A percentile compares a stretch with the other conserved stretches of the same genome.
phyloP scores from a whole-genome alignment of 257 asterid species.

The Solanum lycopersicoides region DNA sequence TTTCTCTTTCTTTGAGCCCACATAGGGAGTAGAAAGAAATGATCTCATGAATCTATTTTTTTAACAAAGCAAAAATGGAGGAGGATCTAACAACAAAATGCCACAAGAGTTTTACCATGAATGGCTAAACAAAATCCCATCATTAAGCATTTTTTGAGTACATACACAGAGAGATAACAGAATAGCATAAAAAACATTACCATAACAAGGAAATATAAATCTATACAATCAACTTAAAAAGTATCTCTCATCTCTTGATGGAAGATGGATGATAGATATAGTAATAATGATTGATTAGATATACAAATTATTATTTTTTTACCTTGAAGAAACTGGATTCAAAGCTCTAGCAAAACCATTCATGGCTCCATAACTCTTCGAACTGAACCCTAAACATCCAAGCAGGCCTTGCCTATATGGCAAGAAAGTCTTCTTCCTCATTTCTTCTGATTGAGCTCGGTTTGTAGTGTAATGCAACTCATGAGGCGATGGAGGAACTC shows the following conservation, averaged over 20 bases:
- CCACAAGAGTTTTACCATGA: not conserved
- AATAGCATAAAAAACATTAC: not conserved
- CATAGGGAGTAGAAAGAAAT: not conserved
- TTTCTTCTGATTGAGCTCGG: conserved; percentile 94
- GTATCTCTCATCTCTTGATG: not conserved
- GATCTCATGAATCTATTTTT: not conserved
- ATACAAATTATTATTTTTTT: not conserved
- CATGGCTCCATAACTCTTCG: conserved; percentile 88
- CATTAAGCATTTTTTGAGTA: not conserved
- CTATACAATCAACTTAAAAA: not conserved
- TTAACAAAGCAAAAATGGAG: not conserved
- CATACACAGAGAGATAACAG: not conserved
- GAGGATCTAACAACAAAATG: not conserved
- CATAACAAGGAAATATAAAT: not conserved
- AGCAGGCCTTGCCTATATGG: conserved; percentile 85
- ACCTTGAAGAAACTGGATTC: conserved; percentile 84
- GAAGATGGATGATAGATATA: not conserved
- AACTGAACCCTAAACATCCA: conserved; percentile 89
- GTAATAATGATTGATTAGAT: not conserved
- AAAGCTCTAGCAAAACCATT: conserved; percentile 70
- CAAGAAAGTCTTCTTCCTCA: conserved; percentile 92
- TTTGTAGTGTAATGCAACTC: conserved; percentile 79
- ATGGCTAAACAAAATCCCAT: conserved; percentile 7
- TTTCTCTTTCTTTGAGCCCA: not conserved
- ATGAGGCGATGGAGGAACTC: conserved; percentile 65